These are phyloP conservation scores for Fraxinus paxiana DNA, from an alignment of 305 asterid species.

Conservation along the genomic window DNA sequence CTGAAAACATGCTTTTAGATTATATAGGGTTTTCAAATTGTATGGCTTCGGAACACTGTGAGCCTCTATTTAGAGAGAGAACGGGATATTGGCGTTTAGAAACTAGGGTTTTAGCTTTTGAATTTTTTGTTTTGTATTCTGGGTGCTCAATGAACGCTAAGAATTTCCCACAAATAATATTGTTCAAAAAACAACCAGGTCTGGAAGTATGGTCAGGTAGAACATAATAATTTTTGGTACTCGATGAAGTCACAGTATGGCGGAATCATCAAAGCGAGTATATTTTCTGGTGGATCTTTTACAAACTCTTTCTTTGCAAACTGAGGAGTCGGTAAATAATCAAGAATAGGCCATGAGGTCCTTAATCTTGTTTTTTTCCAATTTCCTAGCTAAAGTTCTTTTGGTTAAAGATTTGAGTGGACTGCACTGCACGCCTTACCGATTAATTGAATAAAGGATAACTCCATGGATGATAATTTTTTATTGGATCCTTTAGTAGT, in stretches of 20 bases:
- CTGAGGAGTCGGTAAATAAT: neutral
- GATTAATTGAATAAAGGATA: neutral
- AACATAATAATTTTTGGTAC: neutral
- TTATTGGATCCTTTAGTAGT: neutral
- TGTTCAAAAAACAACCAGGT: neutral
- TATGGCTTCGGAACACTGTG: neutral
- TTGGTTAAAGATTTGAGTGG: neutral
- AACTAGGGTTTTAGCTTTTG: neutral
- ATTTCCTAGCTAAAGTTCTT: neutral
- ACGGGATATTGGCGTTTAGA: neutral
- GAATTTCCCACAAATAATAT: neutral
- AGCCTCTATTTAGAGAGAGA: neutral
- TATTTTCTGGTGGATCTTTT: neutral
- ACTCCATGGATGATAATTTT: neutral
- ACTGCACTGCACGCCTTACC: neutral
- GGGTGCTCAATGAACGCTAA: neutral
- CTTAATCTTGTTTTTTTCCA: slow-evolving; percentile 4
- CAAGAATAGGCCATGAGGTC: neutral
- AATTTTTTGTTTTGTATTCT: neutral
- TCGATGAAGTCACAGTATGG: neutral
- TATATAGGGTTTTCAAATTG: neutral
- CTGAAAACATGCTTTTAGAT: neutral
- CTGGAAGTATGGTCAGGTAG: neutral
- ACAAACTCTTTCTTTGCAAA: neutral
- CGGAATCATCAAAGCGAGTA: neutral